These are phyloP conservation scores for Rhodamnia rubescens DNA, from an alignment of 345 rosid species.

Conservation along the genomic window DNA sequence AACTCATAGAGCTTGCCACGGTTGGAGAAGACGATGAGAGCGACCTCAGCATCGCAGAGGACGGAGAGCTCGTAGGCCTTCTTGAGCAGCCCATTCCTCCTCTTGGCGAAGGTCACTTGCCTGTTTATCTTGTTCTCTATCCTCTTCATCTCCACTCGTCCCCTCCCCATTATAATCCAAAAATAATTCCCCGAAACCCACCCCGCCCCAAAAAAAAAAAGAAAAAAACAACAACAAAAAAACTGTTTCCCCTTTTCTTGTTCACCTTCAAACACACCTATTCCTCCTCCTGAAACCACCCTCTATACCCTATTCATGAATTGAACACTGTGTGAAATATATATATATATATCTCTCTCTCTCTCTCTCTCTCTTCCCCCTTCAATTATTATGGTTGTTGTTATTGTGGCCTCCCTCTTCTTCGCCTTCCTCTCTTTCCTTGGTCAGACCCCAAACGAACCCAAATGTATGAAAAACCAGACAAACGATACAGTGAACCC, in stretches of 20 bases:
- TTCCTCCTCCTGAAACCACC: slow-evolving; percentile 1
- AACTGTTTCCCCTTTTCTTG: neutral
- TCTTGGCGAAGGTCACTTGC: slow-evolving; percentile 96
- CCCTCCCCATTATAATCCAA: slow-evolving; percentile 61
- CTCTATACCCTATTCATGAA: neutral
- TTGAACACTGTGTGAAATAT: neutral
- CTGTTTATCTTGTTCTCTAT: slow-evolving; percentile 99
- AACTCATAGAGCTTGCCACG: slow-evolving; percentile 97
- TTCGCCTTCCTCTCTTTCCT: neutral
- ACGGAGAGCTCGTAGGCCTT: slow-evolving; percentile 95
- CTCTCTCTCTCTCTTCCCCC: neutral
- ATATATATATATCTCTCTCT: neutral
- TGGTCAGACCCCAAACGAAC: slow-evolving; percentile 3
- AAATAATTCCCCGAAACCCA: neutral
- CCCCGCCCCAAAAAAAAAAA: neutral
- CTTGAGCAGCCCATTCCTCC: slow-evolving; percentile 91
- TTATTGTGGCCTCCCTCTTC: neutral
- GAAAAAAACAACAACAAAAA: too few species aligned
- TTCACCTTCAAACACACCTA: neutral
- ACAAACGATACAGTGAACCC: slow-evolving; percentile 4
- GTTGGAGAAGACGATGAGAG: slow-evolving; percentile 91
- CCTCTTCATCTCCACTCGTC: slow-evolving; percentile 98
- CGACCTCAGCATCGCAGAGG: slow-evolving; percentile 94
- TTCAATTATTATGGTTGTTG: neutral
- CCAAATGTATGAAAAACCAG: slow-evolving; percentile 14